A percentile compares a stretch with the other conserved stretches of the same genome.
These are phyloP conservation scores for Cladophialophora carrionii DNA, from an alignment of 2,329 filamentous ascomycete species.

Conservation along the genomic window DNA sequence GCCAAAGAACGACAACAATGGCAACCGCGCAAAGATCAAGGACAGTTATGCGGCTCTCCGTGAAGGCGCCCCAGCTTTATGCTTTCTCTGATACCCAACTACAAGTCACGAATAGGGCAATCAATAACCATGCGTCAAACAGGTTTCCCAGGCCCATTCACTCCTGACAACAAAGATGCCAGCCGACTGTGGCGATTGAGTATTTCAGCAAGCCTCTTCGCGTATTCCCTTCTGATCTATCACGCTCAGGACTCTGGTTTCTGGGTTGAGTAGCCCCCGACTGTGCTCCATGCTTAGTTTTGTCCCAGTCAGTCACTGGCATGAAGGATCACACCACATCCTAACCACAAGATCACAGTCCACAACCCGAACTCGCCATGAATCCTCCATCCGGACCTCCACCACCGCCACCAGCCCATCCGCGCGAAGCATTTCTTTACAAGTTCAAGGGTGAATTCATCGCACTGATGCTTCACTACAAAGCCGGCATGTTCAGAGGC, in stretches of 20 bases:
- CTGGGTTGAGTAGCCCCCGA: background rate
- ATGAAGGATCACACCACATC: background rate
- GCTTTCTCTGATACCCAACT: background rate
- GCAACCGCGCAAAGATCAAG: background rate
- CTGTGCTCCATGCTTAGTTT: background rate
- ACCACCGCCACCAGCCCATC: background rate
- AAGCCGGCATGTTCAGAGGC: conserved; percentile 4
- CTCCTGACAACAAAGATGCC: background rate
- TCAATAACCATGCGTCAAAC: background rate
- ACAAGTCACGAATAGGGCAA: background rate
- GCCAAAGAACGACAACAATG: background rate
- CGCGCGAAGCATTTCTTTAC: background rate
- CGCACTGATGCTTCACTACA: background rate
- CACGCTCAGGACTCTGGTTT: background rate
- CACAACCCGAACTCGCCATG: background rate
- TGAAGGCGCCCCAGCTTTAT: background rate
- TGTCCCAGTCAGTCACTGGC: background rate
- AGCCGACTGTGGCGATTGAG: background rate
- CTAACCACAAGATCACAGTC: background rate
- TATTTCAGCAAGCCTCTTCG: background rate
- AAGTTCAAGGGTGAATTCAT: background rate
- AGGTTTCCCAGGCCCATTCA: background rate
- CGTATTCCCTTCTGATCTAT: background rate
- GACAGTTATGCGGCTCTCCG: background rate
- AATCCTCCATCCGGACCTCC: background rate